These are phyloP conservation scores for Echria macrotheca DNA, from an alignment of 495 filamentous ascomycete species.

Conservation along the genomic window DNA sequence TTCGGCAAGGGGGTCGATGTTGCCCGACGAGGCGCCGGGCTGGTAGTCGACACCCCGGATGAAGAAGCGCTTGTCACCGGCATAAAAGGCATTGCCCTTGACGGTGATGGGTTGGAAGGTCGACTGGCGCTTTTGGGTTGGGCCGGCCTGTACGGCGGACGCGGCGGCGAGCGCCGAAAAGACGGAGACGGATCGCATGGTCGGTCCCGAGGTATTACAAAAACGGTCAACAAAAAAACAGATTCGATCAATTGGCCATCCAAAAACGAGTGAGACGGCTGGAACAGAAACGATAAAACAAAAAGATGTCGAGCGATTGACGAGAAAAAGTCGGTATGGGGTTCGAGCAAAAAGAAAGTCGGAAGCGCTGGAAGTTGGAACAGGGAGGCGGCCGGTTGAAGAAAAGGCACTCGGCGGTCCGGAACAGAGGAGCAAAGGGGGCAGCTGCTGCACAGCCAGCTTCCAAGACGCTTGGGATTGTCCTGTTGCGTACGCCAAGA, in stretches of 20 bases:
- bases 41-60: conserved; percentile 95
- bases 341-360: not conserved
- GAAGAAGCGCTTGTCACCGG: conserved; percentile 80
- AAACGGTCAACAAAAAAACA: not conserved
- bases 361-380: not conserved
- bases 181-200: conserved; percentile 51
- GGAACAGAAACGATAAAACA: conserved; percentile 4
- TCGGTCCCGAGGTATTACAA: conserved; percentile 13
- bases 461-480: conserved; percentile 9
- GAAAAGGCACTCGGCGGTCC: conserved; percentile 7
- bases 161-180: conserved; percentile 50
- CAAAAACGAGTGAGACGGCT: conserved; percentile 25
- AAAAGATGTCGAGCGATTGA: conserved; percentile 10
- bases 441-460: conserved; percentile 1
- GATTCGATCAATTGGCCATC: conserved; percentile 20
- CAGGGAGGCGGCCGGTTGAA: not conserved
- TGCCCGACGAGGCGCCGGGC: conserved; percentile 66
- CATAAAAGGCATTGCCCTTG: conserved; percentile 70
- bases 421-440: conserved; percentile 6
- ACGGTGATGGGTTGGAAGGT: conserved; percentile 36
- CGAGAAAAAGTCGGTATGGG: conserved; percentile 1
- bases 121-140: conserved; percentile 51
- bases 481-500: conserved; percentile 11
- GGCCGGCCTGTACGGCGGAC: conserved; percentile 48
- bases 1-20: conserved; percentile 81